phyloP scores from a whole-genome alignment of 1,284 basidiomycete genomes.

The Blastosporella zonata region DNA sequence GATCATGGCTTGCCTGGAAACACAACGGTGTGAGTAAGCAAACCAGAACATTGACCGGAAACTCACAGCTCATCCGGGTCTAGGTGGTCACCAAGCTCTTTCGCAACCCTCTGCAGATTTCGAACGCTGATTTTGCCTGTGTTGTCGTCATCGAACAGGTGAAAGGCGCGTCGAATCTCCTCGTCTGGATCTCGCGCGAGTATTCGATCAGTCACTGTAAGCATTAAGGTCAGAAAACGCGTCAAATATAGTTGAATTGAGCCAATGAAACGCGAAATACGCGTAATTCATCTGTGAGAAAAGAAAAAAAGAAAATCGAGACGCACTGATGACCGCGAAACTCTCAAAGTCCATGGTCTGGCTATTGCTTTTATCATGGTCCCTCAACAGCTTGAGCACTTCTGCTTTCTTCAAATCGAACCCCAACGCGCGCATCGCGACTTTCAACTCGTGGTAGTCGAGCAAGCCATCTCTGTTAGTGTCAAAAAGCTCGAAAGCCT shows the following conservation, averaged over 20 bases:
- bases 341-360: constrained; percentile 88
- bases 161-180: constrained; percentile 93
- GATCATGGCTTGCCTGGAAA: constrained; percentile 95
- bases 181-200: constrained; percentile 94
- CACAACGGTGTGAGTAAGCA: constrained; percentile 6
- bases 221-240: constrained; percentile 20
- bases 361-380: constrained; percentile 90
- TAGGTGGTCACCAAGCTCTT: constrained; percentile 93
- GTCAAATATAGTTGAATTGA: constrained; percentile 6
- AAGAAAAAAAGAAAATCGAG: constrained; percentile 1
- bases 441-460: constrained; percentile 98
- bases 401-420: constrained; percentile 99
- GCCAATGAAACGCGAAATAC: constrained; percentile 3
- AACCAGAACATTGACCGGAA: not conserved
- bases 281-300: not conserved
- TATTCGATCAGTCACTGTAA: constrained; percentile 90
- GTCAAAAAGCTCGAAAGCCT: constrained; percentile 99
- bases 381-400: constrained; percentile 91
- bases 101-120: constrained; percentile 92
- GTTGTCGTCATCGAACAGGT: constrained; percentile 94
- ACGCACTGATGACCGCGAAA: constrained; percentile 95
- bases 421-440: constrained; percentile 96
- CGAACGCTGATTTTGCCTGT: constrained; percentile 93
- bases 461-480: constrained; percentile 97
- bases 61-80: constrained; percentile 97